These are phyloP conservation scores for Dictyostelium intermedium DNA, from an alignment of 78 protist species.

Conservation along the genomic window DNA sequence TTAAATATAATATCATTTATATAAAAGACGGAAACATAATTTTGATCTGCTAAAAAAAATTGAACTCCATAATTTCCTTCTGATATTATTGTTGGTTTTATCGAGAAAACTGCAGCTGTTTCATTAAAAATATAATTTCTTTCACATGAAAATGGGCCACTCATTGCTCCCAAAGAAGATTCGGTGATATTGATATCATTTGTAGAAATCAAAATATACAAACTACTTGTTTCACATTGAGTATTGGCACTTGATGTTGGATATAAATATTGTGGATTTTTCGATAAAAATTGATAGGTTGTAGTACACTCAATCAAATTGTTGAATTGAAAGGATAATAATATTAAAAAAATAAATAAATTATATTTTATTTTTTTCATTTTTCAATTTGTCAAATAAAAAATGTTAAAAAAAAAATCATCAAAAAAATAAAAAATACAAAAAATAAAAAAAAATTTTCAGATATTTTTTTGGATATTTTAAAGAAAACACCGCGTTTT, in stretches of 20 bases:
- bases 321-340: neutral
- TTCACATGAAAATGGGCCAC: neutral
- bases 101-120: neutral
- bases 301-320: neutral
- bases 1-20: neutral
- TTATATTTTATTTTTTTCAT: neutral
- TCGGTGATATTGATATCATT: neutral
- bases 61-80: neutral
- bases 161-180: neutral
- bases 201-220: neutral
- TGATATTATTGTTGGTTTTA: neutral
- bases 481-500: too few relatives aligned
- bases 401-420: too few relatives aligned
- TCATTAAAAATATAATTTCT: neutral
- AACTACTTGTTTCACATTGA: neutral
- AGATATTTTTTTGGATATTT: too few relatives aligned
- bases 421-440: too few relatives aligned
- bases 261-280: neutral
- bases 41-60: neutral
- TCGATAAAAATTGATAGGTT: neutral
- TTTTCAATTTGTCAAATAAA: too few relatives aligned
- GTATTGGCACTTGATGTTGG: neutral
- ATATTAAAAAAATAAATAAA: neutral
- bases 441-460: too few relatives aligned
- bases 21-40: accelerated